A percentile compares a stretch with the other conserved stretches of the same genome.
Evolutionary conservation across 1,139 yeast genomes (phyloP).

Genomic region (Hyphopichia fennica): DNA sequence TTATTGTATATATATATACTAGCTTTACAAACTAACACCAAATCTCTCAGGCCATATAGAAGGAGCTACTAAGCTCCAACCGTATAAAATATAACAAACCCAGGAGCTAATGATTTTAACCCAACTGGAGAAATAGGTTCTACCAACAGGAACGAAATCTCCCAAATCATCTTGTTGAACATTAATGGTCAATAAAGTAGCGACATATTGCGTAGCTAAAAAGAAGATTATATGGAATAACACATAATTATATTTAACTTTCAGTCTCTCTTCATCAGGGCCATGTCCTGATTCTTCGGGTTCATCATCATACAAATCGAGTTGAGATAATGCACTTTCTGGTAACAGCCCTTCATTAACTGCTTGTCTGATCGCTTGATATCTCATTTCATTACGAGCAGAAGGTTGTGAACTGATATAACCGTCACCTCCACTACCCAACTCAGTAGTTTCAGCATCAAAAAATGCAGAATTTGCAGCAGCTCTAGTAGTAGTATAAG

Average conservation of each 20-base stretch:
- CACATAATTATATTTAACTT: constrained; percentile 83
- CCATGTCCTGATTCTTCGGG: constrained; percentile 28
- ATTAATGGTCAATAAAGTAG: constrained; percentile 87
- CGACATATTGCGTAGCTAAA: constrained; percentile 96
- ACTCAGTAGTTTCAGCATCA: constrained; percentile 24
- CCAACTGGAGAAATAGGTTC: constrained; percentile 95
- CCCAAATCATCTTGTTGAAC: constrained; percentile 84
- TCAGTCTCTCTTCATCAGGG: constrained; percentile 62
- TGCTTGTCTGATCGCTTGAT: constrained; percentile 88
- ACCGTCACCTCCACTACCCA: constrained; percentile 5
- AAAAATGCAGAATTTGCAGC: constrained; percentile 75
- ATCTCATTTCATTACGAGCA: constrained; percentile 72
- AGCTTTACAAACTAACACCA: constrained; percentile 20
- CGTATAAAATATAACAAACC: constrained; percentile 83
- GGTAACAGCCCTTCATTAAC: constrained; percentile 95
- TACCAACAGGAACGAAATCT: constrained; percentile 93
- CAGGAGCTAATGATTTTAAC: constrained; percentile 89
- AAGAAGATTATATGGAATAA: constrained; percentile 89
- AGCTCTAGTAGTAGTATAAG: constrained; percentile 96
- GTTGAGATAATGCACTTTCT: constrained; percentile 79
- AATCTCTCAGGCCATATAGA: constrained; percentile 88
- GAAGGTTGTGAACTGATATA: constrained; percentile 51
- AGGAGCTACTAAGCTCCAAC: constrained; percentile 93
- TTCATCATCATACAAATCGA: constrained; percentile 58
- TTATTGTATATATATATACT: neutral